Conservation (phyloP, 345 rosid genomes). For the Arabidopsis suecica region DNA sequence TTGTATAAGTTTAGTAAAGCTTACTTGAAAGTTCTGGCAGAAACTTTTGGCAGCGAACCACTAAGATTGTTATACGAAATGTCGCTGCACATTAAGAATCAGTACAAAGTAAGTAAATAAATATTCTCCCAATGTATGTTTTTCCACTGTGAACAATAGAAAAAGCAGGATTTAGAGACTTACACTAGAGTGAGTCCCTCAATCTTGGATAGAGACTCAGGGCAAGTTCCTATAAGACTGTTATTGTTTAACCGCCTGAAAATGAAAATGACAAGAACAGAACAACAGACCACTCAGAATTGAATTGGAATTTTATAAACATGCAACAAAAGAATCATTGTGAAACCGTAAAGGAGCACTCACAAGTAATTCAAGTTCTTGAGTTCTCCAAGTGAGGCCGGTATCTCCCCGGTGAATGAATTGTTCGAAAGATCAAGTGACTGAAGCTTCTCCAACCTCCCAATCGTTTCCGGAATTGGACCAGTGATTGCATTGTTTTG, state of each 20-base stretch:
- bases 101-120: neutral
- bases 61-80: constrained; percentile 93
- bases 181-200: constrained; percentile 92
- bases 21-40: constrained; percentile 96
- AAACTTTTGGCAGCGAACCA: constrained; percentile 88
- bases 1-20: constrained; percentile 7
- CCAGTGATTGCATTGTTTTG: constrained; percentile 94
- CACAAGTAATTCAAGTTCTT: constrained; percentile 84
- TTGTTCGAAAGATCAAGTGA: constrained; percentile 97
- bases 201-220: constrained; percentile 78
- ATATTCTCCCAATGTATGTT: neutral
- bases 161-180: constrained; percentile 38
- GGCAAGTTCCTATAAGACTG: constrained; percentile 82
- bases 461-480: constrained; percentile 76
- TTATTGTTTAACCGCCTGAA: constrained; percentile 96
- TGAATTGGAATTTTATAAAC: neutral
- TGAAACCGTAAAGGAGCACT: constrained; percentile 37
- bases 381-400: constrained; percentile 77
- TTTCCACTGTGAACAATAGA: neutral
- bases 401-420: constrained; percentile 74
- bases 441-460: constrained; percentile 84
- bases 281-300: constrained; percentile 25
- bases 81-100: constrained; percentile 62
- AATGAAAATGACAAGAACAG: neutral
- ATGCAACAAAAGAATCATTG: neutral